Evolutionary conservation across 2,329 filamentous ascomycete genomes (phyloP).

Genomic region (Talaromyces sp.): DNA sequence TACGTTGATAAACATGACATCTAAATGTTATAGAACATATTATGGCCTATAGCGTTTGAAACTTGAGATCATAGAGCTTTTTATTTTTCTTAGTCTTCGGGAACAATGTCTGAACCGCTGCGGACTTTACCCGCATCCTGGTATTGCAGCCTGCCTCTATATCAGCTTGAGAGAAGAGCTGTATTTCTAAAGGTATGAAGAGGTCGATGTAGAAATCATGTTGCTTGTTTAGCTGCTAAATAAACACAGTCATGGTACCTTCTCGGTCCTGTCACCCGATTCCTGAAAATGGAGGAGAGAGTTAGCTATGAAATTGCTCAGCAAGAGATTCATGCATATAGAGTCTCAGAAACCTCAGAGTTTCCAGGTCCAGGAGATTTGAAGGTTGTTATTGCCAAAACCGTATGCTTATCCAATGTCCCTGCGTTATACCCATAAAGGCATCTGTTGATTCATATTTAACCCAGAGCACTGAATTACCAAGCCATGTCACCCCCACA

Average conservation of each 20-base stretch:
- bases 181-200: slow-evolving; percentile 44
- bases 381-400: slow-evolving; percentile 32
- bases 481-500: slow-evolving; percentile 43
- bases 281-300: slow-evolving; percentile 35
- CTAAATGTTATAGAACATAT: not conserved
- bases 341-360: slow-evolving; percentile 25
- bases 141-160: slow-evolving; percentile 46
- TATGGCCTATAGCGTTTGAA: not conserved
- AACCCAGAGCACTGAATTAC: slow-evolving; percentile 27
- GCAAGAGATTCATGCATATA: slow-evolving; percentile 35
- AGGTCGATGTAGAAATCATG: not conserved
- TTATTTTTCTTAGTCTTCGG: not conserved
- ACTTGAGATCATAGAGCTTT: too few relatives aligned
- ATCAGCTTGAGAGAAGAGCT: slow-evolving; percentile 46
- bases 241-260: slow-evolving; percentile 46
- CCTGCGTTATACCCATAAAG: not conserved
- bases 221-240: not conserved
- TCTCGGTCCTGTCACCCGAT: slow-evolving; percentile 49
- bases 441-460: not conserved
- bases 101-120: slow-evolving; percentile 26
- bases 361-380: slow-evolving; percentile 31
- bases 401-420: slow-evolving; percentile 20
- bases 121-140: slow-evolving; percentile 49
- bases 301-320: slow-evolving; percentile 50
- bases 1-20: not conserved